Conservation (phyloP, 768 basidiomycete genomes). For the Tylopilus felleus region DNA sequence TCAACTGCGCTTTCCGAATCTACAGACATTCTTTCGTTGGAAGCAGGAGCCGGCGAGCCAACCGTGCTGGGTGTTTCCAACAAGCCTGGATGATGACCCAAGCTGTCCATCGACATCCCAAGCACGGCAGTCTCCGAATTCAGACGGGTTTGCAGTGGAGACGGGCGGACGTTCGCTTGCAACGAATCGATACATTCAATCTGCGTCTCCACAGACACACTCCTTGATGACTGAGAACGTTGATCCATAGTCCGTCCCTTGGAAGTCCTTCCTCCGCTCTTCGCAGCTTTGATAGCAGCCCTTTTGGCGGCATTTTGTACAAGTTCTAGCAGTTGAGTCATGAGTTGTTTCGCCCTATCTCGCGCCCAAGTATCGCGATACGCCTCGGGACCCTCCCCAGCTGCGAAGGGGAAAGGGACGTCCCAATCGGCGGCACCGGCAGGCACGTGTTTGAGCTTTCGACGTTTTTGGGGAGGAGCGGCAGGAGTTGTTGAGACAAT, state of each 20-base stretch:
- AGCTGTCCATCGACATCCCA: not conserved
- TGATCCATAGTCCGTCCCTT: constrained; percentile 31
- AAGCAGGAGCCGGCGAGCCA: not conserved
- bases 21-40: constrained; percentile 9
- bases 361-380: constrained; percentile 65
- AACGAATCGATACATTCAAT: not conserved
- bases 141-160: not conserved
- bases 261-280: not conserved
- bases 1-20: constrained; percentile 10
- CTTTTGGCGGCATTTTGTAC: constrained; percentile 60
- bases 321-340: constrained; percentile 56
- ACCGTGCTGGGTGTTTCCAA: constrained; percentile 28
- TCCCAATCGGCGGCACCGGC: constrained; percentile 84
- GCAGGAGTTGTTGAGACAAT: not conserved
- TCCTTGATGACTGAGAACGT: constrained; percentile 33
- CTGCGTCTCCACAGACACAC: constrained; percentile 18
- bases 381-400: constrained; percentile 67
- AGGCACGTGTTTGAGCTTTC: constrained; percentile 64
- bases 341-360: constrained; percentile 58
- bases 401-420: constrained; percentile 70
- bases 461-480: constrained; percentile 46
- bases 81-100: constrained; percentile 41
- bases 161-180: not conserved
- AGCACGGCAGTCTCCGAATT: not conserved
- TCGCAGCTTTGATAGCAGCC: constrained; percentile 50